Base-by-base conservation (phyloP, 768 basidiomycete genomes). In the Paxillus rubicundulus region DNA sequence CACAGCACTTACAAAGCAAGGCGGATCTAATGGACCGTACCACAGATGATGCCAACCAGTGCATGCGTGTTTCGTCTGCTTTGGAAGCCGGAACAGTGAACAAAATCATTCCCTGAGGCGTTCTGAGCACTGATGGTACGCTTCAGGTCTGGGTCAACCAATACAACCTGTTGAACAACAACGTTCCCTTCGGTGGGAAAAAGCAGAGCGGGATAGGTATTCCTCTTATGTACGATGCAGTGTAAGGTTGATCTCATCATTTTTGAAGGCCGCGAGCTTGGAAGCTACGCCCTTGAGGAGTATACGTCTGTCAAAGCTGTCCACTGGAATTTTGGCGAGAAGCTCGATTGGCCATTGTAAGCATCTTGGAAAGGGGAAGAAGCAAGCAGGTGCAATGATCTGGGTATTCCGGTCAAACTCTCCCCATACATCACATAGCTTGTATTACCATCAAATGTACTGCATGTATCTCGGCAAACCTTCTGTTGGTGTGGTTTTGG, bases 181-280 rank as follows among this genome's bases (percentile, higher is more conserved):
- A 95, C 53, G 86, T 93, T 41, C 96, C 96, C 1, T 98, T 98
- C 63, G 95, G 96, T 34, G 96, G 95, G 20, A 96, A 89, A 76
- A 96, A 95, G 72, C 87, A 91, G 67, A 90, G 88, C 39, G 93
- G 93, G 47, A 85, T 90, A 62, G 87, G 89, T 88, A 59, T 52
- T 60, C 8, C 0, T 34, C 20, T 43, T 32, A 42, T 27, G 42
- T 32, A 42, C 21, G 42, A 40, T 37, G n/a, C 36, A 18, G 17
- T 38, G 47, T n/a, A 53, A 10, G 17, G 28, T 21, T 51, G 17
- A 61, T 42, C 54, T 56, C 39, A 50, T 38, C 13, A 61, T 36
- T 27, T n/a, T 17, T 42, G 18, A 67, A 88, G 95, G 92, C 37
- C 85, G 92, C 49, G 92, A 95, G 67, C 82, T 95, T 50, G 92